Evolutionary conservation across 1,284 basidiomycete species (phyloP), one percentile per base, ranked within the genome.

Genomic region (Marasmius fiardii): DNA sequence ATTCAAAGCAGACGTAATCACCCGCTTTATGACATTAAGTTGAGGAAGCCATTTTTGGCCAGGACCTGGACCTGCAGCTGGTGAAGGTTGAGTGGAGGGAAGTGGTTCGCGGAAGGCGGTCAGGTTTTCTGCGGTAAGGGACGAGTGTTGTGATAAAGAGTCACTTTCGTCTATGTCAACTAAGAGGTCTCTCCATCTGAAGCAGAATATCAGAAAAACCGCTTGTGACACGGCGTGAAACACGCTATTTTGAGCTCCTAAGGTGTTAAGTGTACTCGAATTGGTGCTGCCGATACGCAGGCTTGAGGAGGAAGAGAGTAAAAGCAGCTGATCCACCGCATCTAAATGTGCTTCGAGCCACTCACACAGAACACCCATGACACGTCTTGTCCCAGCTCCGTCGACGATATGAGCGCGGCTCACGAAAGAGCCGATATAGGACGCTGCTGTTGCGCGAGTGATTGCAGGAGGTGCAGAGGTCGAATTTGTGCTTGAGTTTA

Each of bases 191-290:
- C 93, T 77, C 96, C 95, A 99, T 18, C 96, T 80, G 76, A 99
- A 99, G 71, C 97, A 99, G 71, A 99, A 99, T 60, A 99, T 94
- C 65, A 99, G 82, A 70, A 99, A 97, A 5, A 95, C 83, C 0
- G 95, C 92, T 68, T 99, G 97, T 0, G 88, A 78, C 31, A 98
- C 90, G 4, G 96, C 94, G 69, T 98, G 99, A 70, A 98, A 98
- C 23, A 96, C 82, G 28, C 79, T 80, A 64, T 88, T 83, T 54
- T 89, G 83, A 23, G 76, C 71, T 51, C 74, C 69, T 47, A 75
- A 74, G 6, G 68, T 67, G 26, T 67, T 67, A 1, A 71, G 70
- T 1, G 64, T 67, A 24, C 65, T 68, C 26, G 67, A 67, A 24
- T 71, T 75, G 1, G 69, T 68, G 54, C 74, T 48, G 7, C 28